Evolutionary conservation across 176 grass and related monocot species (phyloP), one percentile per base, ranked within the genome.

Genomic region (Rhynchospora tenuis): DNA sequence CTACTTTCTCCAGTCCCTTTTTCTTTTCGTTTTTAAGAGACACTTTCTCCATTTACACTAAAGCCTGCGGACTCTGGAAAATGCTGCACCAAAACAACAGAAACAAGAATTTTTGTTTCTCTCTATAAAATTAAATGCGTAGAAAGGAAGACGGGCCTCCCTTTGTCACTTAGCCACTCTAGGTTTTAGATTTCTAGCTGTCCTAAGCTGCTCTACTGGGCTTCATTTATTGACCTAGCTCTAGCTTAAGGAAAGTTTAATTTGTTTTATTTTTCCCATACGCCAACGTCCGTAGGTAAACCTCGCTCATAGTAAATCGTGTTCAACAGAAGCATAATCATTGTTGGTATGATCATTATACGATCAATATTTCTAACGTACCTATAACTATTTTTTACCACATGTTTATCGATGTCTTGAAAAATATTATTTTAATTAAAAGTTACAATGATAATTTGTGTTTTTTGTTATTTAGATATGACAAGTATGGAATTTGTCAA

Each of bases 41-140:
- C 28, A 76, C 72, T 76, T 76, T 58, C 85, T 89, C 83, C 83
- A 83, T 90, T 90, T 84, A 80, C 68, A 83, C 88, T 89, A 89
- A 89, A 89, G 87, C 87, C 84, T 85, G 83, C 44, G 48, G 60
- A 47, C 31, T 67, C 17, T 64, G 62, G 60, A 66, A 51, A 67
- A 82, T 66, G 80, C 59, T 82, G 80, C 80, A 64, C n/a, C 60
- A 82, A 67, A 82, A 67, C 12, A 60, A 65, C 28, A 14, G 20
- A 82, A 52, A 82, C 80, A 82, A 64, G 59, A 82, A 82, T 64
- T 82, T 60, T 61, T 60, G 33, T 20, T 43, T 80, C 55, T 58
- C 56, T 62, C 48, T 15, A 64, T 64, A 52, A 61, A 67, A 82
- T 61, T 46, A 82, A 66, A 81, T 60, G 78, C 24, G 42, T 42